Evolutionary conservation across 768 basidiomycete genomes (phyloP), one percentile per base, ranked within the genome.

Genomic region (Tubosaeta sp.): DNA sequence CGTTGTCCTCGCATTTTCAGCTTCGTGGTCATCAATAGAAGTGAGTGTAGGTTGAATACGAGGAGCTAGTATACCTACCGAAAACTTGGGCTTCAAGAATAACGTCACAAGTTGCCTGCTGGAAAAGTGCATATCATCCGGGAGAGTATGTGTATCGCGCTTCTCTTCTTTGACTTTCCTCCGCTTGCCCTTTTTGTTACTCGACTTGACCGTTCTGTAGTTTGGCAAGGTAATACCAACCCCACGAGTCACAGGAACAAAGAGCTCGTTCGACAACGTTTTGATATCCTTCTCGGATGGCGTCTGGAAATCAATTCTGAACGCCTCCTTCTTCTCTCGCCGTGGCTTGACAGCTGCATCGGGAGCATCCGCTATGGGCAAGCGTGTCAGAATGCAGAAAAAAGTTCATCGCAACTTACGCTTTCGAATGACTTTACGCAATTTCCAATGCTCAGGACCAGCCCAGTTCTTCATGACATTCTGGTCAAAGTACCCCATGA

Each of bases 121-220:
- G 27, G 88, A 88, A 69, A 99, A 99, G 68, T 97, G 95, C 88
- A 95, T 95, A 66, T 99, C 97, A 61, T 97, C 94, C 1, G 97
- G 97, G 41, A 98, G 74, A 8, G 83, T 79, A 59, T 91, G 86
- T 46, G 87, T 83, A 53, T 86, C 83, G 25, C 82, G 79, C 65
- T 84, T 89, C 63, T 84, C 85, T 50, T 76, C 73, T 42, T 70
- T 74, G 26, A 63, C 65, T 56, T 73, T 83, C 68, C 72, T 83
- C 55, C 75, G 75, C 27, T 74, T 72, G 38, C 73, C 68, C 68
- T 59, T 70, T 65, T 63, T 69, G 22, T 53, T 10, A 43, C 43
- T 50, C 14, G 59, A 34, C 51, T 61, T 68, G 16, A 53, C 34
- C 1, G 71, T 67, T 13, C 76, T 64, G 4, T 80, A 79, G 4